Conservation (phyloP, 2,329 filamentous ascomycete species). For the Colletotrichum higginsianum region DNA sequence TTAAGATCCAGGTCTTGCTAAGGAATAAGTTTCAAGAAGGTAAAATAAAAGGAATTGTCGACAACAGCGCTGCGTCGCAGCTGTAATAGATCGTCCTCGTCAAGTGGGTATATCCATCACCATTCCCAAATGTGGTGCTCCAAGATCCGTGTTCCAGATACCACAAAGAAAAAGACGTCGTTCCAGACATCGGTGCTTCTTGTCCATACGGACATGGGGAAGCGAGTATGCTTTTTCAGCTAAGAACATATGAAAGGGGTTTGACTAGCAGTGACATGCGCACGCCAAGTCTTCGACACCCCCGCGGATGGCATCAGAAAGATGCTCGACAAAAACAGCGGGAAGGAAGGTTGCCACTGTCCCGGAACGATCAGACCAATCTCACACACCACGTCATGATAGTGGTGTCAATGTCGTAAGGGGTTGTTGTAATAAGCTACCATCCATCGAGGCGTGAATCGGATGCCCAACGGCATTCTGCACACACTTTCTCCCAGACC, state of each 20-base stretch:
- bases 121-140: constrained; percentile 23
- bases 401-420: constrained; percentile 12
- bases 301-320: background rate
- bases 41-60: background rate
- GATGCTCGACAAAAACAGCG: constrained; percentile 3
- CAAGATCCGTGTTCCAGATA: constrained; percentile 10
- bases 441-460: constrained; percentile 22
- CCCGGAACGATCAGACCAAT: background rate
- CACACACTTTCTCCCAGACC: constrained; percentile 26
- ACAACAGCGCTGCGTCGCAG: constrained; percentile 16
- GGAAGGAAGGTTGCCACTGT: background rate
- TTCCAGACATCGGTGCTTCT: constrained; percentile 15
- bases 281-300: background rate
- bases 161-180: constrained; percentile 16
- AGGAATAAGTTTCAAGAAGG: background rate
- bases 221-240: constrained; percentile 15
- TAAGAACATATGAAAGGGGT: constrained; percentile 11
- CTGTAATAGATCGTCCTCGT: constrained; percentile 12
- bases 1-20: background rate
- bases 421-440: constrained; percentile 2
- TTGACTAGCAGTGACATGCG: background rate
- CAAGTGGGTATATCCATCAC: constrained; percentile 39
- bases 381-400: constrained; percentile 2
- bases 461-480: constrained; percentile 16
- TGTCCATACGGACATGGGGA: background rate